phyloP scores from a whole-genome alignment of 768 basidiomycete species.

The Tylopilus rubrobrunneus region DNA sequence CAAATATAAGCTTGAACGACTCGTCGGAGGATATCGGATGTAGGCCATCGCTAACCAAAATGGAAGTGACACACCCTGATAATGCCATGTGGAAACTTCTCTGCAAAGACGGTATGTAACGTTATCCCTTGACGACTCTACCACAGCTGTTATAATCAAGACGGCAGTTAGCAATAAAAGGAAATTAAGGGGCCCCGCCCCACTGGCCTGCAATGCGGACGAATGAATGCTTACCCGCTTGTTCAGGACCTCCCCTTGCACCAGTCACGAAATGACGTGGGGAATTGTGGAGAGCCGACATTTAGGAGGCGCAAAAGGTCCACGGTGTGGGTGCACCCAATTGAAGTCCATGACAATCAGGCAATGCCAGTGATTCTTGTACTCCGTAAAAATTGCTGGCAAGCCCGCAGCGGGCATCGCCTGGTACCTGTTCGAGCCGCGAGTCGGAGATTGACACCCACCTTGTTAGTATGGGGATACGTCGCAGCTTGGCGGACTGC shows the following conservation, averaged over 20 bases:
- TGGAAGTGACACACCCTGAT: constrained; percentile 22
- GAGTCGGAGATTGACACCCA: constrained; percentile 22
- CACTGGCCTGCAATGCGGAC: neutral
- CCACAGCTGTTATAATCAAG: constrained; percentile 7
- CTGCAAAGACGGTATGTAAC: constrained; percentile 3
- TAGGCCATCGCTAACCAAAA: constrained; percentile 9
- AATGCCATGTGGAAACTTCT: constrained; percentile 18
- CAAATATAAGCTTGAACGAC: neutral
- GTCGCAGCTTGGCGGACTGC: constrained; percentile 14
- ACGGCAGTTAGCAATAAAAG: neutral
- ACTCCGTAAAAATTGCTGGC: constrained; percentile 4
- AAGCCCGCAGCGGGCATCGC: constrained; percentile 4
- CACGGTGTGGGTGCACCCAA: neutral
- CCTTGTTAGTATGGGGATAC: constrained; percentile 19
- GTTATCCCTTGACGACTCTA: constrained; percentile 13
- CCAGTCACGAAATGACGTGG: constrained; percentile 18
- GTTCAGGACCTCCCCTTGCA: constrained; percentile 6
- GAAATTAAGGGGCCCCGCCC: constrained; percentile 17
- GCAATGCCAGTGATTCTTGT: neutral
- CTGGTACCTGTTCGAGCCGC: constrained; percentile 3
- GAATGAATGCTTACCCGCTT: neutral
- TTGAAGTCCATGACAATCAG: neutral
- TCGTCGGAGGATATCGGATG: constrained; percentile 27
- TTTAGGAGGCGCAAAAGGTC: constrained; percentile 14
- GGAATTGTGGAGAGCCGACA: constrained; percentile 9